phyloP scores from a whole-genome alignment of 768 basidiomycete genomes.

The Amylocystis lapponica region DNA sequence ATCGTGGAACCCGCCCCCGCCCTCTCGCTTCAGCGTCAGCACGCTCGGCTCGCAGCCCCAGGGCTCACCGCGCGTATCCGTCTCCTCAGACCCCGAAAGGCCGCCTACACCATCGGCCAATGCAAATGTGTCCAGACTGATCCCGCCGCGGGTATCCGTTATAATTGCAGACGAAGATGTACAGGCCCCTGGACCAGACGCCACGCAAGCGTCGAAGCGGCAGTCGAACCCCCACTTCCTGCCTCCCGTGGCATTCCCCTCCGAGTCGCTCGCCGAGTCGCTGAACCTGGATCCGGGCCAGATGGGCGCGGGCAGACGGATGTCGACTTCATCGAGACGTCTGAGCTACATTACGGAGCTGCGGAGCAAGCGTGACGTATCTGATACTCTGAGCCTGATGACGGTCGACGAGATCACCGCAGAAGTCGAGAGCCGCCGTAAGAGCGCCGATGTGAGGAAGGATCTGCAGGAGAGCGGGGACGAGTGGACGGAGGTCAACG shows the following conservation, averaged over 20 bases:
- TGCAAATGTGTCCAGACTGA: not conserved
- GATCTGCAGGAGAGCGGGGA: slow-evolving; percentile 43
- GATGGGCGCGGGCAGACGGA: slow-evolving; percentile 34
- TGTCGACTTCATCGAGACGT: slow-evolving; percentile 50
- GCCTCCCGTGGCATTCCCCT: slow-evolving; percentile 73
- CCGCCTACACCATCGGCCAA: slow-evolving; percentile 1
- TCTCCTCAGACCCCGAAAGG: slow-evolving; percentile 11
- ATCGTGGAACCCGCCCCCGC: slow-evolving; percentile 40
- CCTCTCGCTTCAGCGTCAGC: slow-evolving; percentile 60
- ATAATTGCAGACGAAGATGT: no score
- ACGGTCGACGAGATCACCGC: slow-evolving; percentile 98
- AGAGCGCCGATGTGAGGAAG: slow-evolving; percentile 41
- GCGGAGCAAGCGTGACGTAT: slow-evolving; percentile 74
- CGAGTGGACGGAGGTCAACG: slow-evolving; percentile 72
- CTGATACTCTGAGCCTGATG: slow-evolving; percentile 86
- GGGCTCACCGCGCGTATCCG: slow-evolving; percentile 25
- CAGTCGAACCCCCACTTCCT: slow-evolving; percentile 51
- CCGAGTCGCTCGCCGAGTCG: slow-evolving; percentile 77
- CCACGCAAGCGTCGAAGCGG: slow-evolving; percentile 24
- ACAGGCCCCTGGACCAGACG: no score
- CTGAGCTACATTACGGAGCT: slow-evolving; percentile 81
- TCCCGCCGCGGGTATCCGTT: slow-evolving; percentile 71
- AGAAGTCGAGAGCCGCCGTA: slow-evolving; percentile 76
- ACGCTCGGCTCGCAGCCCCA: slow-evolving; percentile 40
- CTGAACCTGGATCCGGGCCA: slow-evolving; percentile 41